A percentile compares a stretch with the other conserved stretches of the same genome.
Conservation (phyloP, 2,329 filamentous ascomycete genomes). For the Celoporthe dispersa region DNA sequence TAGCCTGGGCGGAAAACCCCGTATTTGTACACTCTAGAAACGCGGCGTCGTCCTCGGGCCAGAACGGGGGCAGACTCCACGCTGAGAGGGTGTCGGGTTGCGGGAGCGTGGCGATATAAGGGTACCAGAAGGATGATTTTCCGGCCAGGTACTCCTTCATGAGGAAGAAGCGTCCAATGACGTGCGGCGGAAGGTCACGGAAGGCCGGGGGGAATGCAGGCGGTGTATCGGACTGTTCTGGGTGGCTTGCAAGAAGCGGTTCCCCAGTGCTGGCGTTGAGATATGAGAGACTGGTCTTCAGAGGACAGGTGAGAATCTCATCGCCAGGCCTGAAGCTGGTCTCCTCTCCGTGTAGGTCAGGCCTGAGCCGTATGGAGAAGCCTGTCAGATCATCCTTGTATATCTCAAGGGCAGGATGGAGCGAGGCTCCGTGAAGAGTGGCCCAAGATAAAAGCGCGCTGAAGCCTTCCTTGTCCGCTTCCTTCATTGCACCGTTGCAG, state of each 20-base stretch:
- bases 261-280: slow-evolving; percentile 54
- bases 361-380: slow-evolving; percentile 57
- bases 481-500: slow-evolving; percentile 33
- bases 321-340: slow-evolving; percentile 42
- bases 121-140: slow-evolving; percentile 65
- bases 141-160: slow-evolving; percentile 68
- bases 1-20: slow-evolving; percentile 53
- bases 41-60: slow-evolving; percentile 62
- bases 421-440: slow-evolving; percentile 46
- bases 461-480: slow-evolving; percentile 34
- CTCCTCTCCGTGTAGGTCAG: neutral
- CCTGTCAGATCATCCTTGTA: slow-evolving; percentile 55
- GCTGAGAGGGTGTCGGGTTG: slow-evolving; percentile 56
- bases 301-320: slow-evolving; percentile 56
- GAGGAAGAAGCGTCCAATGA: slow-evolving; percentile 70
- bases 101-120: slow-evolving; percentile 70
- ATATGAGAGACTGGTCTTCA: slow-evolving; percentile 61
- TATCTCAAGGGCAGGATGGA: slow-evolving; percentile 59
- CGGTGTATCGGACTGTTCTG: slow-evolving; percentile 29
- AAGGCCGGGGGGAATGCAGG: slow-evolving; percentile 53
- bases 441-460: slow-evolving; percentile 54
- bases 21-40: slow-evolving; percentile 61
- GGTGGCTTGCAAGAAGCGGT: slow-evolving; percentile 33
- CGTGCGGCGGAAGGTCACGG: slow-evolving; percentile 58
- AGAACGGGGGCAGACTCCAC: slow-evolving; percentile 66